phyloP scores from a whole-genome alignment of 352 stramenopile species.

The Blastocystis sp. region DNA sequence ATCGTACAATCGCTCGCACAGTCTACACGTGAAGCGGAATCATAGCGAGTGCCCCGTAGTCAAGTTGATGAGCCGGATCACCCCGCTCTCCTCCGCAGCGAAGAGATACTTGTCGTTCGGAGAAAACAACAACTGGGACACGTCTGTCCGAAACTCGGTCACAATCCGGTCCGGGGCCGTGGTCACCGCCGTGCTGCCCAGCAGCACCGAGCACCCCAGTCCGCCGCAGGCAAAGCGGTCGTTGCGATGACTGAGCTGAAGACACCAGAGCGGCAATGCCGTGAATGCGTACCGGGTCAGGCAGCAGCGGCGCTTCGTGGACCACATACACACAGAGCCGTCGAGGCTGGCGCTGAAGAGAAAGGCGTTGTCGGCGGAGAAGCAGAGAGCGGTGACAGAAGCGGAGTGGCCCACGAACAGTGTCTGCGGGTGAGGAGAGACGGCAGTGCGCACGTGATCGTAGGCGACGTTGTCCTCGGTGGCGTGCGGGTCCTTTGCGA shows the following conservation, averaged over 20 bases:
- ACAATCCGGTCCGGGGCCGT: not conserved
- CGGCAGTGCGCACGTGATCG: not conserved
- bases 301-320: not conserved
- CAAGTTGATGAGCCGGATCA: slow-evolving; percentile 23
- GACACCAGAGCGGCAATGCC: slow-evolving; percentile 7
- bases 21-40: not conserved
- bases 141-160: not conserved
- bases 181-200: not conserved
- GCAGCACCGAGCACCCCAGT: slow-evolving; percentile 12
- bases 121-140: slow-evolving; percentile 9
- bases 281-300: slow-evolving; percentile 13
- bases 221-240: slow-evolving; percentile 23
- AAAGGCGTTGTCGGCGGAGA: slow-evolving; percentile 1
- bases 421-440: not conserved
- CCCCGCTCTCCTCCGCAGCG: not conserved
- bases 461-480: not conserved
- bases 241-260: slow-evolving; percentile 26
- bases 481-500: not conserved
- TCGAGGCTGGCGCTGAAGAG: slow-evolving; percentile 47
- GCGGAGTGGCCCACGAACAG: not conserved
- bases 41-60: not conserved
- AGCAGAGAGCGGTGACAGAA: not conserved
- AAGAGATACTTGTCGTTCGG: slow-evolving; percentile 32
- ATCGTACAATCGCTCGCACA: not conserved
- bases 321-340: slow-evolving; percentile 50